A percentile compares a stretch with the other conserved stretches of the same genome.
Evolutionary conservation across 148 eudicot species (phyloP).

Genomic region (Chenopodium suecicum): DNA sequence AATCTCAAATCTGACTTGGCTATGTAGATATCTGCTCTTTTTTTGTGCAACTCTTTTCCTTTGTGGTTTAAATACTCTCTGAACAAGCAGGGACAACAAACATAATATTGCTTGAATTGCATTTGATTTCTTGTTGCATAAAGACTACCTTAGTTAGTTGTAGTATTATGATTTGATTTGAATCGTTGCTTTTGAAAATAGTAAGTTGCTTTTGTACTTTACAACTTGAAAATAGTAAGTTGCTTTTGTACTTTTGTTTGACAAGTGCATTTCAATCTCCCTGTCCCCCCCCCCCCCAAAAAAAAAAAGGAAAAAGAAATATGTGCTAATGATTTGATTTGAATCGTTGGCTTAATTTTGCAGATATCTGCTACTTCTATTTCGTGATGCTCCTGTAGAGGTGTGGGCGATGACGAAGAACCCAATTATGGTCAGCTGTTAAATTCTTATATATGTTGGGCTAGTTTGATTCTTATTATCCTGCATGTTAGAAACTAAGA

Average conservation of each 20-base stretch:
- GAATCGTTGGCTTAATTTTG: conserved; percentile 20
- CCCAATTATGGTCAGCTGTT: conserved; percentile 84
- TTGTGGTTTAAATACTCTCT: conserved; percentile 4
- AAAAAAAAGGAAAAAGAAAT: background rate
- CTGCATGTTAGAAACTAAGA: background rate
- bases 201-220: background rate
- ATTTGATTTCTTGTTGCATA: background rate
- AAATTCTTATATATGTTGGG: conserved; percentile 18
- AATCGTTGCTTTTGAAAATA: too few relatives aligned
- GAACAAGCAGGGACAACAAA: background rate
- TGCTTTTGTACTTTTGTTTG: background rate
- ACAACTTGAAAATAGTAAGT: background rate
- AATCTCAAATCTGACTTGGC: conserved; percentile 3
- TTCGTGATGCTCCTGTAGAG: conserved; percentile 99
- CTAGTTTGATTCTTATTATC: background rate
- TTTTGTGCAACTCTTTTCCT: background rate
- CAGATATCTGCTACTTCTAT: conserved; percentile 89
- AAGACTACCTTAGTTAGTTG: conserved; percentile 1
- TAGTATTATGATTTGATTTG: background rate
- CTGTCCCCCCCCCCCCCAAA: background rate
- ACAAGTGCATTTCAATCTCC: background rate
- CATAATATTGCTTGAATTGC: background rate
- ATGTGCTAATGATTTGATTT: background rate
- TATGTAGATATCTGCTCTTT: background rate
- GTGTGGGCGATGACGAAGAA: conserved; percentile 99